Evolutionary conservation across 495 filamentous ascomycete species (phyloP).

Genomic region (Penicillium psychrofluorescens): DNA sequence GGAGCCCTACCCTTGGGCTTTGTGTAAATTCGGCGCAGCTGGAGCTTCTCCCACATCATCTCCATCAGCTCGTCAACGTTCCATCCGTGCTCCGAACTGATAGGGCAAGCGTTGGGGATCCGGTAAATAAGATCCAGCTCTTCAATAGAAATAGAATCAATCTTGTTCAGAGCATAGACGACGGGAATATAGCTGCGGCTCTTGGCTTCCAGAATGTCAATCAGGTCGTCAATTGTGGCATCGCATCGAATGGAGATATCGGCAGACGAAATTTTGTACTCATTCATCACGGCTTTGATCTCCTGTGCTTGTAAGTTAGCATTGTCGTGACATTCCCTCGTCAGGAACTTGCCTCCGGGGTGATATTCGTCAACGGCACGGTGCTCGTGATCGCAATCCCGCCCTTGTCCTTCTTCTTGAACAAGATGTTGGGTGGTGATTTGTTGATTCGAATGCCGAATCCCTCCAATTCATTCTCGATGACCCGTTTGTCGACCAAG

Average conservation of each 20-base stretch:
- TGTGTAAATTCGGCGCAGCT: conserved; percentile 86
- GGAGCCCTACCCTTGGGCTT: conserved; percentile 95
- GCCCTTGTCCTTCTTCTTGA: conserved; percentile 99
- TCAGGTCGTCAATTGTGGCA: conserved; percentile 84
- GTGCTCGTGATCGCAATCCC: conserved; percentile 92
- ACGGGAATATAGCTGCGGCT: conserved; percentile 94
- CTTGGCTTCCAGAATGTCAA: conserved; percentile 94
- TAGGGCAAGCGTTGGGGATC: conserved; percentile 93
- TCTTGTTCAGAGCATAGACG: conserved; percentile 98
- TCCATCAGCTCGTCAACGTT: conserved; percentile 96
- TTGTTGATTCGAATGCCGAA: conserved; percentile 99
- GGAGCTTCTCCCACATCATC: conserved; percentile 96
- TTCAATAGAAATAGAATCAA: conserved; percentile 95
- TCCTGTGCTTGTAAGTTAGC: conserved; percentile 45
- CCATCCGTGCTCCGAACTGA: conserved; percentile 97
- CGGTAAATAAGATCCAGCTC: conserved; percentile 93
- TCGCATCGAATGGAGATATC: conserved; percentile 98
- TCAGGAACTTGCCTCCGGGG: conserved; percentile 57
- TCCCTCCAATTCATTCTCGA: conserved; percentile 93
- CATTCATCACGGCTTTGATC: conserved; percentile 94
- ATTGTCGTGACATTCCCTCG: neutral
- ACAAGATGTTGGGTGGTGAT: conserved; percentile 90
- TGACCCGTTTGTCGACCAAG: conserved; percentile 91
- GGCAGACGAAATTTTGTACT: conserved; percentile 94
- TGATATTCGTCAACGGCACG: conserved; percentile 83